A percentile compares a stretch with the other conserved stretches of the same genome.
phyloP scores from a whole-genome alignment of 805 yeast species.

The Saccharomycopsis oosterbeekiorum region DNA sequence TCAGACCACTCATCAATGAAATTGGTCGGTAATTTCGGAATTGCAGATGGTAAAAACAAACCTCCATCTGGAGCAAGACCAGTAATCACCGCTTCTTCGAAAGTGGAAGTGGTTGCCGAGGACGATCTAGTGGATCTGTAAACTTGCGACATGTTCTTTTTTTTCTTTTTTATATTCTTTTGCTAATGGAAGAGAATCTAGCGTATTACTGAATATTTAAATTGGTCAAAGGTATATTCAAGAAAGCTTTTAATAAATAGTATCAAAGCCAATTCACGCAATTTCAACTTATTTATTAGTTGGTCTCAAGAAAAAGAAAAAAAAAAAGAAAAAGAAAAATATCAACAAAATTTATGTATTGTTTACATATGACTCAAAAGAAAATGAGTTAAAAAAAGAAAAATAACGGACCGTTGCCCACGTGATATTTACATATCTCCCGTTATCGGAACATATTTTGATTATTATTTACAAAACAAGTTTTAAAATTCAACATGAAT shows the following conservation, averaged over 20 bases:
- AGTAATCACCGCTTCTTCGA: conserved; percentile 75
- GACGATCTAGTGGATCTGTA: conserved; percentile 77
- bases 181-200: not conserved
- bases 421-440: not conserved
- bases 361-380: not conserved
- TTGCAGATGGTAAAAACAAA: conserved; percentile 73
- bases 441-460: not conserved
- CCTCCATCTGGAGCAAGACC: conserved; percentile 98
- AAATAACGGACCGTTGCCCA: not conserved
- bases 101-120: conserved; percentile 41
- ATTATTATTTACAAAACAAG: not conserved
- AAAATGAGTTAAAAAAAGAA: not conserved
- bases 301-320: too few species aligned
- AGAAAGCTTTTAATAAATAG: too few species aligned
- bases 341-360: not conserved
- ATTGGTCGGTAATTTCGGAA: conserved; percentile 56
- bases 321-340: too few species aligned
- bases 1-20: conserved; percentile 61
- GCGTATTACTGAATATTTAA: too few species aligned
- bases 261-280: too few species aligned
- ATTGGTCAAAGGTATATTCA: too few species aligned
- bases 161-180: not conserved
- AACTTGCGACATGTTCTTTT: conserved; percentile 33
- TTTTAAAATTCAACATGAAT: not conserved
- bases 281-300: too few species aligned